phyloP scores from a whole-genome alignment of 2,329 filamentous ascomycete genomes.

The Rutstroemia sp. region DNA sequence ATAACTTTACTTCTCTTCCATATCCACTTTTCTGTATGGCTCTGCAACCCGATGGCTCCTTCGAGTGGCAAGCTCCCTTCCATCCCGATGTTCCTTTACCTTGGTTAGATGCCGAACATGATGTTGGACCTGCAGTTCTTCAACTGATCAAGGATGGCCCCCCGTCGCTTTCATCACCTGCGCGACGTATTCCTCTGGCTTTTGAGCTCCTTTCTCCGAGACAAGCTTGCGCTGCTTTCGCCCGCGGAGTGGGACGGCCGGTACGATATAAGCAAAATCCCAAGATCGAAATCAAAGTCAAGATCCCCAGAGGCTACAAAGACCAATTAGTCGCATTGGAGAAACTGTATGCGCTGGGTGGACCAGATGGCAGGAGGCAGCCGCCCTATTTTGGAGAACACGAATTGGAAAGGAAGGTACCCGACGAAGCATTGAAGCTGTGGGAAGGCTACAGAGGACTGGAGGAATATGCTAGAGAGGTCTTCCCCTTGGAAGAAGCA shows the following conservation, averaged over 20 bases:
- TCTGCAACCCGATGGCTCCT: conserved; percentile 73
- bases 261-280: conserved; percentile 67
- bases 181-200: conserved; percentile 72
- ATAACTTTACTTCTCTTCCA: conserved; percentile 90
- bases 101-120: conserved; percentile 94
- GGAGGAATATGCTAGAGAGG: conserved; percentile 90
- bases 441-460: conserved; percentile 90
- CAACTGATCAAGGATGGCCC: conserved; percentile 94
- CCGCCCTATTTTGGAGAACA: conserved; percentile 56
- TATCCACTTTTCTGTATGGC: conserved; percentile 97
- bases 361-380: conserved; percentile 43
- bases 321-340: conserved; percentile 71
- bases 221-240: conserved; percentile 76
- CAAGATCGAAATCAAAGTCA: conserved; percentile 76
- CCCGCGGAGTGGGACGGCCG: conserved; percentile 66
- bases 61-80: conserved; percentile 90
- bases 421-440: conserved; percentile 67
- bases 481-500: conserved; percentile 89
- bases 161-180: conserved; percentile 51
- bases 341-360: conserved; percentile 43
- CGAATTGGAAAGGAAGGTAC: conserved; percentile 55
- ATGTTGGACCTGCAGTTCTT: conserved; percentile 83
- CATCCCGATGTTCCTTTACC: conserved; percentile 82
- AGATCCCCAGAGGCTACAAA: conserved; percentile 80
- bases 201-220: conserved; percentile 82